Evolutionary conservation across 2,329 filamentous ascomycete species (phyloP).

Genomic region (Pseudocercospora vitis): DNA sequence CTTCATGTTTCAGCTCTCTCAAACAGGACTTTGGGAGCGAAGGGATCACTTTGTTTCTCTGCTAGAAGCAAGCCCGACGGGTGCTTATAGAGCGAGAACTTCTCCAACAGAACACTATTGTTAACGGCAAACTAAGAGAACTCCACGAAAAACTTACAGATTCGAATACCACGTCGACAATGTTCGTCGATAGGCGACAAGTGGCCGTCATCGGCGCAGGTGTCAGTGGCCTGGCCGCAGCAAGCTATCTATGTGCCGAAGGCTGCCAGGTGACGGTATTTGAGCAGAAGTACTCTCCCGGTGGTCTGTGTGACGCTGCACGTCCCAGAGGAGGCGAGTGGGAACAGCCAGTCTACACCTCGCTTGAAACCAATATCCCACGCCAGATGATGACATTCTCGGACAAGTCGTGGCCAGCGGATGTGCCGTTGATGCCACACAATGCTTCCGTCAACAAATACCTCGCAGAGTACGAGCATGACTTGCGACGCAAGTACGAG

Average conservation of each 20-base stretch:
- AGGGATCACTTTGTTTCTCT: too few relatives aligned
- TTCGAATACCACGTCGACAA: constrained; percentile 1
- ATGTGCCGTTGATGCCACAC: constrained; percentile 11
- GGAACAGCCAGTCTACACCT: constrained; percentile 17
- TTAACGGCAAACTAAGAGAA: too few relatives aligned
- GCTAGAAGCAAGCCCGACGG: too few relatives aligned
- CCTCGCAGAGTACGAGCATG: constrained; percentile 4
- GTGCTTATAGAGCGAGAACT: too few relatives aligned
- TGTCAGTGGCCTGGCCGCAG: constrained; percentile 17
- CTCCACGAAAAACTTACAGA: neutral
- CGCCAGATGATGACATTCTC: constrained; percentile 24
- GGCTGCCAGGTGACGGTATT: constrained; percentile 13
- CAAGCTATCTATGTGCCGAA: constrained; percentile 20
- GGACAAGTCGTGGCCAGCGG: constrained; percentile 10
- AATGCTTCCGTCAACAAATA: constrained; percentile 11
- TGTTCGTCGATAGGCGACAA: too few relatives aligned
- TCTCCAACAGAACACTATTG: too few relatives aligned
- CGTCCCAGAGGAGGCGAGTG: neutral
- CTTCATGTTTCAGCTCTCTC: too few relatives aligned
- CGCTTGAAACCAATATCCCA: constrained; percentile 21
- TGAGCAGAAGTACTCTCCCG: constrained; percentile 14
- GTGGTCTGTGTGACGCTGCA: constrained; percentile 18
- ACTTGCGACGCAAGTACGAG: neutral
- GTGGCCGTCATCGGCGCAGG: constrained; percentile 22
- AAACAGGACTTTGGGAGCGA: too few relatives aligned